These are phyloP conservation scores for Zymoseptoria ardabiliae DNA, from an alignment of 2,329 filamentous ascomycete genomes.

Conservation along the genomic window DNA sequence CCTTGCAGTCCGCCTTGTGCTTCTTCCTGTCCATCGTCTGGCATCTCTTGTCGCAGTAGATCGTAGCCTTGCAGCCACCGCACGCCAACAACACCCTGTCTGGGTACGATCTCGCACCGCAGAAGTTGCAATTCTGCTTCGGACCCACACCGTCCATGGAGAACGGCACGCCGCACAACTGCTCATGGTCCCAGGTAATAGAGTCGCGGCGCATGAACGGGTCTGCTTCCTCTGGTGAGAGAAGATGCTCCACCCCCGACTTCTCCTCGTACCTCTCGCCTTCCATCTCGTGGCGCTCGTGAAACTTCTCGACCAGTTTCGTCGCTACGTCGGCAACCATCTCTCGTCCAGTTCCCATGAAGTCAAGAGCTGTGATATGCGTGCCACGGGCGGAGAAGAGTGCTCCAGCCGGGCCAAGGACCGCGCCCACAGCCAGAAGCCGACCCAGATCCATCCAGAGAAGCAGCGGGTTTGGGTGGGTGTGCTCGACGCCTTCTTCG, in stretches of 20 bases:
- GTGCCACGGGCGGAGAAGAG: too few species aligned
- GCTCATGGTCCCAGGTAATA: neutral
- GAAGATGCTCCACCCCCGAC: too few species aligned
- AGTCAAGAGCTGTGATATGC: too few species aligned
- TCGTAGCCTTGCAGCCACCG: neutral
- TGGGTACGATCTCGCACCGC: neutral
- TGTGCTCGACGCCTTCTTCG: neutral
- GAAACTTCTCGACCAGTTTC: neutral
- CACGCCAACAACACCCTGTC: neutral
- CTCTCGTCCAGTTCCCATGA: neutral
- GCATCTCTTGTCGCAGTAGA: conserved; percentile 3
- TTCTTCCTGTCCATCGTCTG: conserved; percentile 1
- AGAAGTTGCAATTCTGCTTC: neutral
- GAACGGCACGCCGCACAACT: neutral
- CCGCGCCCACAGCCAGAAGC: neutral
- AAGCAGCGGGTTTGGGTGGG: neutral
- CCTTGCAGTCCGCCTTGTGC: conserved; percentile 1
- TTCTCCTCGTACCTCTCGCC: too few species aligned
- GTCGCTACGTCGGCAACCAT: neutral
- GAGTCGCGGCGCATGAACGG: neutral
- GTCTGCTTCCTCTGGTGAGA: neutral
- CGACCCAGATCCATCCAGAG: neutral
- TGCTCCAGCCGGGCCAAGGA: neutral
- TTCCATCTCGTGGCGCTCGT: neutral
- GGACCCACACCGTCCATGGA: neutral